Conservation (phyloP, 352 stramenopile species). For the Globisporangium parvum region DNA sequence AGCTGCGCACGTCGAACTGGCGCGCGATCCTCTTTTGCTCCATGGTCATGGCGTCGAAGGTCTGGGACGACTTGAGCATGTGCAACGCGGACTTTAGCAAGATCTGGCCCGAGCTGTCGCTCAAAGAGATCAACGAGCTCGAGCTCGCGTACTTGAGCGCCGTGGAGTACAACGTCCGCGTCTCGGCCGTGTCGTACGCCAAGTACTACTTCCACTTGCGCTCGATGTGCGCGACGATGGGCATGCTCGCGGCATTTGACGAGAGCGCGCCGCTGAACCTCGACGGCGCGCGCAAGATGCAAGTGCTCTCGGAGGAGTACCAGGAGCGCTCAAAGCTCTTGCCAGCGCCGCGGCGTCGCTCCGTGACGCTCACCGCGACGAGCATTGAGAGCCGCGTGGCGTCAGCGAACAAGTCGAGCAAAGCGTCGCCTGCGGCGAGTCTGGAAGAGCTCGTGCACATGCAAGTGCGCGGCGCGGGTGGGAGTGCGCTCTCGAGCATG, state of each 20-base stretch:
- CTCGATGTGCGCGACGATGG: conserved; percentile 91
- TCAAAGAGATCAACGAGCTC: conserved; percentile 94
- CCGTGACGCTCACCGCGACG: conserved; percentile 71
- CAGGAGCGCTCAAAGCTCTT: conserved; percentile 78
- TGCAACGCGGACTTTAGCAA: conserved; percentile 97
- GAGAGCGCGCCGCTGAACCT: conserved; percentile 75
- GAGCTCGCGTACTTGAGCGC: conserved; percentile 90
- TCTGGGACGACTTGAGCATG: conserved; percentile 98
- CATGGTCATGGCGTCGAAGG: conserved; percentile 96
- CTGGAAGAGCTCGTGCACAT: conserved; percentile 83
- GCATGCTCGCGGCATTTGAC: conserved; percentile 65
- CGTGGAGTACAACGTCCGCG: conserved; percentile 88
- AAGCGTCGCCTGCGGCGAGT: conserved; percentile 60
- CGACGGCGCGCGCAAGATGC: conserved; percentile 81
- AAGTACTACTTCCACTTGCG: conserved; percentile 98
- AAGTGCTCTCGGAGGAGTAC: conserved; percentile 84
- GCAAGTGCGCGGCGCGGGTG: conserved; percentile 67
- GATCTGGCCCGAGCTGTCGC: conserved; percentile 86
- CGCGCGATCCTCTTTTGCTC: conserved; percentile 92
- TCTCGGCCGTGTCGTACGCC: conserved; percentile 81
- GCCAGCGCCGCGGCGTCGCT: conserved; percentile 60
- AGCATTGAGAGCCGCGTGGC: conserved; percentile 25
- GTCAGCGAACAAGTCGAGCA: conserved; percentile 17
- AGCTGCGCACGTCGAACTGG: conserved; percentile 89
- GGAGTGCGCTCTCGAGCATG: conserved; percentile 34